Base-by-base conservation (phyloP, 2,329 filamentous ascomycete genomes). In the Trichophyton verrucosum region DNA sequence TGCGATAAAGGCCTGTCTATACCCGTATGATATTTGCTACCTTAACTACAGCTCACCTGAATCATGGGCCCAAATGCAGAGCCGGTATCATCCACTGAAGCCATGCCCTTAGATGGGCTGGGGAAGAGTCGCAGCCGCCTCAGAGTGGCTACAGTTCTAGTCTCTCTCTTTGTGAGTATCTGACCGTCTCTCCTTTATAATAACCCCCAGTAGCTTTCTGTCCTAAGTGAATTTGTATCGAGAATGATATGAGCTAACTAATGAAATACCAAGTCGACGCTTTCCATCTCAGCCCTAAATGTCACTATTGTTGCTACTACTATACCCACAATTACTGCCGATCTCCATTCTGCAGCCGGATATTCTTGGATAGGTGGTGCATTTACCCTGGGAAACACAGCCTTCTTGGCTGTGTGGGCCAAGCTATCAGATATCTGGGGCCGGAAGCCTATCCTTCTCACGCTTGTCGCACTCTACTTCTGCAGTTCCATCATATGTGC, bases 321-420 rank as follows among this genome's bases (percentile, higher is more conserved):
- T 1, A 72, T 85, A 0, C 83, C 83, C 0, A 84, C 82, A 0
- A 85, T 86, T 59, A 76, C 77, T 15, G 75, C 78, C 38, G 78
- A 87, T 62, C 82, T 91, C 63, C 69, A 83, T 51, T 87, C 86
- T 4, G 82, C 82, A 2, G 76, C 81, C 15, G 87, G 87, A 24
- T 91, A 90, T 72, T 84, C 85, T 13, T 91, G 88, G 89, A 87
- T 92, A 63, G 88, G 87, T 0, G 84, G 81, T 30, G 83, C 87
- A 0, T 91, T 87, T 70, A 76, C 90, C 2, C 81, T 91, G 9
- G 85, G 84, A 15, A 84, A 83, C 67, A 84, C 86, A 0, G 84
- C 86, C 0, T 79, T 79, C 1, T 82, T 81, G 0, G 86, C 87
- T 0, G 81, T 86, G n/a, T 91, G 87, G 87, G 86, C 85, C 2